Percentiles rank a stretch among this genome's conserved stretches.
Conservation (phyloP, 305 asterid species). For the Fraxinus nigra region DNA sequence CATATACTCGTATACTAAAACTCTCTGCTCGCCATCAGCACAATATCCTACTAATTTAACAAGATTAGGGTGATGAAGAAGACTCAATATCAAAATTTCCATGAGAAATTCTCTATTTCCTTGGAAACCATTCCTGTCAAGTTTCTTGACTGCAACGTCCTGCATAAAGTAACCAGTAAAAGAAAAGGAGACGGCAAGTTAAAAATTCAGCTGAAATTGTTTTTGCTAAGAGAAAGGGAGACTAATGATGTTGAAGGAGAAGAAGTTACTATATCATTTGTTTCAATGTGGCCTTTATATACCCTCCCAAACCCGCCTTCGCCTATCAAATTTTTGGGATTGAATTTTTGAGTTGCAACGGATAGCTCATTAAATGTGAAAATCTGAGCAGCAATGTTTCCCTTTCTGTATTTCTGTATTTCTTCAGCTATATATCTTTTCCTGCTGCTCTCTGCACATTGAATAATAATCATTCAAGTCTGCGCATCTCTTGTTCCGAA, state of each 20-base stretch:
- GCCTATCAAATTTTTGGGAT: constrained; percentile 30
- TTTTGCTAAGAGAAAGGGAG: neutral
- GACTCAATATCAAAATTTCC: constrained; percentile 46
- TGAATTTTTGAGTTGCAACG: constrained; percentile 38
- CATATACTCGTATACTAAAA: constrained; percentile 48
- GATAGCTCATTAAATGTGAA: constrained; percentile 36
- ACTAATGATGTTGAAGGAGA: neutral
- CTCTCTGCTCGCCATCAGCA: constrained; percentile 43
- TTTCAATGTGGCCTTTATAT: constrained; percentile 36
- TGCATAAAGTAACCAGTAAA: neutral
- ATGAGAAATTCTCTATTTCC: constrained; percentile 48
- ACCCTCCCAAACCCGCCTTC: constrained; percentile 59
- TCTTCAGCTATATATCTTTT: constrained; percentile 1
- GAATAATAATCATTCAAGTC: neutral
- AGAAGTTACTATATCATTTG: constrained; percentile 23
- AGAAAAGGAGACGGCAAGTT: neutral
- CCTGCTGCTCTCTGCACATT: constrained; percentile 31
- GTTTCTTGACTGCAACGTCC: constrained; percentile 52
- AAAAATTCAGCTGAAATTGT: neutral
- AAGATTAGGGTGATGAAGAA: constrained; percentile 45
- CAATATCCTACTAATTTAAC: constrained; percentile 55
- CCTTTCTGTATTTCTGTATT: constrained; percentile 33
- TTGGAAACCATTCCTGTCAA: constrained; percentile 51
- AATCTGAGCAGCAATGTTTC: constrained; percentile 36
- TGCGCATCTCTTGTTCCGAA: neutral